These are phyloP conservation scores for Ophiocordyceps australis DNA, from an alignment of 2,329 filamentous ascomycete species.

Conservation along the genomic window DNA sequence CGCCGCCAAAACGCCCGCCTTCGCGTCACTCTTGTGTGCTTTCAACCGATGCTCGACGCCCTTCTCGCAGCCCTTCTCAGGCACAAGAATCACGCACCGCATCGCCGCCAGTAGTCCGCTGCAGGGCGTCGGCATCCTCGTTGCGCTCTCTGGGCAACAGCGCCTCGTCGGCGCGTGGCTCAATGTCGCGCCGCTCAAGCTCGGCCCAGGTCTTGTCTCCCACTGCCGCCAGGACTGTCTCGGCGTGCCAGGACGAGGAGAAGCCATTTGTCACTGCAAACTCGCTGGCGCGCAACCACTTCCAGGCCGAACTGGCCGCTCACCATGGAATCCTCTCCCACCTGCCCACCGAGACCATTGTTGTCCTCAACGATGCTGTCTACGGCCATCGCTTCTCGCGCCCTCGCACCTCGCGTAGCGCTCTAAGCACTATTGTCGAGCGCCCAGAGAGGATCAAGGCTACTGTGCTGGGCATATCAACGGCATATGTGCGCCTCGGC, in stretches of 20 bases:
- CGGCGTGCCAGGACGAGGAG: slow-evolving; percentile 11
- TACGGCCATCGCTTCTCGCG: slow-evolving; percentile 88
- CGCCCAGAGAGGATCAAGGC: slow-evolving; percentile 82
- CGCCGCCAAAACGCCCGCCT: slow-evolving; percentile 16
- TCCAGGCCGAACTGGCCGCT: slow-evolving; percentile 48
- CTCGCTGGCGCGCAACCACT: slow-evolving; percentile 47
- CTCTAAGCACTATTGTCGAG: slow-evolving; percentile 73
- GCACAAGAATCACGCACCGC: slow-evolving; percentile 23
- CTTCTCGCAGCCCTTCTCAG: slow-evolving; percentile 22
- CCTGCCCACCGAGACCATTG: slow-evolving; percentile 43
- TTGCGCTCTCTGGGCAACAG: slow-evolving; percentile 30
- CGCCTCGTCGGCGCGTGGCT: slow-evolving; percentile 13
- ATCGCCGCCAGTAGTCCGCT: slow-evolving; percentile 31
- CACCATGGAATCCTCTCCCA: slow-evolving; percentile 31
- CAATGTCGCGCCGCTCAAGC: slow-evolving; percentile 29
- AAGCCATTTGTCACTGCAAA: slow-evolving; percentile 25
- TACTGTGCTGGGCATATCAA: slow-evolving; percentile 60
- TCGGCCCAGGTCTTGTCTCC: slow-evolving; percentile 25
- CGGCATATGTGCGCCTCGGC: slow-evolving; percentile 82
- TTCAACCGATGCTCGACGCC: slow-evolving; percentile 16
- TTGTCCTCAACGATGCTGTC: slow-evolving; percentile 82
- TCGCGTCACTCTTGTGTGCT: slow-evolving; percentile 18
- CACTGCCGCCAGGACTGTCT: slow-evolving; percentile 17
- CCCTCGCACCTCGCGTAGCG: slow-evolving; percentile 54
- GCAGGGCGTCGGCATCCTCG: slow-evolving; percentile 41